Evolutionary conservation across 108 stramenopile genomes (phyloP), one percentile per base, ranked within the genome.

Genomic region (Skeletonema tropicum): DNA sequence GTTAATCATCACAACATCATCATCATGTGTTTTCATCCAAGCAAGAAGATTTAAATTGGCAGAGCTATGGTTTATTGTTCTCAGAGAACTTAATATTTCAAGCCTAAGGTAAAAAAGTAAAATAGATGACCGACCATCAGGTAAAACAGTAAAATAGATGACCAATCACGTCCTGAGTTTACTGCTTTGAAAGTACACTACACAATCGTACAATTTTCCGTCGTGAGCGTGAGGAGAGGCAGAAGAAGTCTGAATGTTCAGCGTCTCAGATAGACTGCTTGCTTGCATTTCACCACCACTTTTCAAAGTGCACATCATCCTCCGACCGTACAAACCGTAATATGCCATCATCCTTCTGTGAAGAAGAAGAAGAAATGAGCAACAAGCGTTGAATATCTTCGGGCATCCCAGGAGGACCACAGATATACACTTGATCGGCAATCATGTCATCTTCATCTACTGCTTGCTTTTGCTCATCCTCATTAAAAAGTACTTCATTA

Each of bases 381-480:
- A 70, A 29, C 23, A 70, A 29, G 17, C 57, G 26, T 58, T 21
- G 26, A 0, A 70, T 35, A 35, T 21, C 21, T 31, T 71, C 70
- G 15, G 70, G 70, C 70, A 71, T 71, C 1, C 70, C 70, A 23
- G 70, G 70, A 29, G 70, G 70, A n/a, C 70, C 70, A 32, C 70
- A 71, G 11, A 61, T 23, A 11, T 31, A 71, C 29, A 71, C 70
- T 15, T 8, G 11, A 61, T 60, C 59, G 23, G 25, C 60, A 12
- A 71, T 45, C 60, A 49, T 45, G 14, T 46, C 48, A 49, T 49
- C 17, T 6, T 49, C 17, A 9, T 15, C 14, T 29, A 6, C 25
- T 46, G 19, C n/a, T n/a, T 1, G 21, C 6, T 61, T 0, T 25
- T 8, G 60, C n/a, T 61, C n/a, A 35, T 61, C 19, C 31, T 61